phyloP scores from a whole-genome alignment of 129 eudicot genomes.

The Tanacetum coccineum region DNA sequence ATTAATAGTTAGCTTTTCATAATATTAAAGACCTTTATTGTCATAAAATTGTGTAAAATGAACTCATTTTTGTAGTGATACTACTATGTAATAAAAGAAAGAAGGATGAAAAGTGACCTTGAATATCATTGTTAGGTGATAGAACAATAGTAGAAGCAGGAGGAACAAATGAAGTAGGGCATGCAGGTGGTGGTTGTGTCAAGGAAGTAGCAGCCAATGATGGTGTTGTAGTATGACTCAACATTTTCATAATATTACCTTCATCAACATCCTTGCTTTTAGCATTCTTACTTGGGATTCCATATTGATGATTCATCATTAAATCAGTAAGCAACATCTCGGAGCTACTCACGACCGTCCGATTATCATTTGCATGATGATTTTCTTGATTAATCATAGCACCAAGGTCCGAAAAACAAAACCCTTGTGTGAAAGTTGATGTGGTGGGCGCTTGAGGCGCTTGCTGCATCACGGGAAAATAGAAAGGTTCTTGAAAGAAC shows the following conservation, averaged over 20 bases:
- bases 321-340: slow-evolving; percentile 51
- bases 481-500: slow-evolving; percentile 55
- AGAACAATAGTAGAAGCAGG: slow-evolving; percentile 29
- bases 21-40: too few species aligned
- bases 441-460: slow-evolving; percentile 7
- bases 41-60: too few species aligned
- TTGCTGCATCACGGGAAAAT: slow-evolving; percentile 32
- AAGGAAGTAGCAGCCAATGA: slow-evolving; percentile 29
- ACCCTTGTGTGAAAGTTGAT: slow-evolving; percentile 41
- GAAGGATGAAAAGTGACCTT: slow-evolving; percentile 37
- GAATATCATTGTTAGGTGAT: slow-evolving; percentile 40
- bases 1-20: too few species aligned
- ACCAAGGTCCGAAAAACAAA: slow-evolving; percentile 40
- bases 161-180: slow-evolving; percentile 16
- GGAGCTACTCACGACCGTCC: slow-evolving; percentile 38
- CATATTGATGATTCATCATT: slow-evolving; percentile 46
- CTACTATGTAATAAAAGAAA: neutral
- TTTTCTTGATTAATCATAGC: slow-evolving; percentile 21
- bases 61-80: too few species aligned
- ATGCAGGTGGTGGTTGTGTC: slow-evolving; percentile 20
- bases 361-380: slow-evolving; percentile 17
- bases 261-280: slow-evolving; percentile 34
- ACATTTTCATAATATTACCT: slow-evolving; percentile 43
- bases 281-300: slow-evolving; percentile 19
- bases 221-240: slow-evolving; percentile 26